Evolutionary conservation across 495 filamentous ascomycete genomes (phyloP).

Genomic region (Lasiosphaeria hispida): DNA sequence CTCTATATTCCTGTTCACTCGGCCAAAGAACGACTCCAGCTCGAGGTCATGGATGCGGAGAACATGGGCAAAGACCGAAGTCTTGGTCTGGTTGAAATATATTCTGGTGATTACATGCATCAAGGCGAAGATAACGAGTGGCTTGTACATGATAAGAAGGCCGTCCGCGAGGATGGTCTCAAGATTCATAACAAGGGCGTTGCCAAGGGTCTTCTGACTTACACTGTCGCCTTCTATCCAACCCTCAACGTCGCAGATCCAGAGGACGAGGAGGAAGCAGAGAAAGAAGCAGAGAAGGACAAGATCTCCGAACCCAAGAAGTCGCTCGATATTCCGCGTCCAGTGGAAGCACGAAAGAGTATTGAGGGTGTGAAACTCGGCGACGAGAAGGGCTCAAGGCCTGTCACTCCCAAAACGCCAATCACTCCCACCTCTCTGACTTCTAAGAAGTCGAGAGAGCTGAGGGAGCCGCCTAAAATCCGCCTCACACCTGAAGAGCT

Average conservation of each 20-base stretch:
- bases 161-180: conserved; percentile 56
- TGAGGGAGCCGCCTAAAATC: conserved; percentile 67
- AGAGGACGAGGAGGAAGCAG: conserved; percentile 76
- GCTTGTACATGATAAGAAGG: conserved; percentile 74
- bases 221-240: conserved; percentile 87
- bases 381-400: conserved; percentile 14
- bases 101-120: conserved; percentile 71
- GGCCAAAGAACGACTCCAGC: conserved; percentile 71
- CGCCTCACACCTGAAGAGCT: conserved; percentile 76
- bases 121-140: conserved; percentile 80
- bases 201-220: conserved; percentile 77
- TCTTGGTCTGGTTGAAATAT: conserved; percentile 74
- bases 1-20: conserved; percentile 92
- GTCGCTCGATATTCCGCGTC: conserved; percentile 41
- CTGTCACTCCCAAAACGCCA: conserved; percentile 39
- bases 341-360: conserved; percentile 38
- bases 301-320: conserved; percentile 33
- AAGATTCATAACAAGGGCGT: conserved; percentile 63
- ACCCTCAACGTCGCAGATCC: conserved; percentile 84
- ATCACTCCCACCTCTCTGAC: conserved; percentile 33
- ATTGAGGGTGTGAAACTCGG: conserved; percentile 29
- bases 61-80: conserved; percentile 82
- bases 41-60: conserved; percentile 98
- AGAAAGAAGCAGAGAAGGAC: conserved; percentile 35
- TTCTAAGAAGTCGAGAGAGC: conserved; percentile 56